phyloP scores from a whole-genome alignment of 768 basidiomycete species.

The Termitomyces heimii region DNA sequence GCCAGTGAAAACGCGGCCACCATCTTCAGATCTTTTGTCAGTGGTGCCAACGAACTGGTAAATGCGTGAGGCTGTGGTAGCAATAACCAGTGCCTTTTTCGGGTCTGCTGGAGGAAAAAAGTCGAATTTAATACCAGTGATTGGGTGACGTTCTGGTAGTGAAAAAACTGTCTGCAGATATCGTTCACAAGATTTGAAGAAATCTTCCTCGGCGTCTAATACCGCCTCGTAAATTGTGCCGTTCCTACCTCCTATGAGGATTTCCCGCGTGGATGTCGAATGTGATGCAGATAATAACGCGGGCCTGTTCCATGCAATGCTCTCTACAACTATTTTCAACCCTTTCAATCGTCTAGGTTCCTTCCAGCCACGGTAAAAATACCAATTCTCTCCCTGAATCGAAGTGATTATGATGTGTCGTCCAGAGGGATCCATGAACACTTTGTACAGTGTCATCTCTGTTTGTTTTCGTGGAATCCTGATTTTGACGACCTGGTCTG shows the following conservation, averaged over 20 bases:
- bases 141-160: slow-evolving; percentile 73
- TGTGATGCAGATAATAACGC: slow-evolving; percentile 57
- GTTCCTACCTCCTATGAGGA: slow-evolving; percentile 80
- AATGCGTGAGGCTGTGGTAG: slow-evolving; percentile 81
- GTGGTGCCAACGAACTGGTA: slow-evolving; percentile 81
- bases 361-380: slow-evolving; percentile 76
- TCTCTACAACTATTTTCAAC: slow-evolving; percentile 85
- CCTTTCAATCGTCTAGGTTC: slow-evolving; percentile 74
- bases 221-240: slow-evolving; percentile 87
- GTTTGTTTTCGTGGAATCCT: slow-evolving; percentile 66
- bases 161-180: slow-evolving; percentile 70
- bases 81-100: slow-evolving; percentile 63
- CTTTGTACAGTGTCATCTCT: slow-evolving; percentile 74
- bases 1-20: slow-evolving; percentile 64
- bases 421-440: slow-evolving; percentile 92
- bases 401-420: slow-evolving; percentile 87
- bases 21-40: slow-evolving; percentile 68
- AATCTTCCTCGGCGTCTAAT: slow-evolving; percentile 86
- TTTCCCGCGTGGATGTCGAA: slow-evolving; percentile 73
- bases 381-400: slow-evolving; percentile 89
- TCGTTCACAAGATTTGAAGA: slow-evolving; percentile 86
- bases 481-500: slow-evolving; percentile 82
- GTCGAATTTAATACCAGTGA: slow-evolving; percentile 84
- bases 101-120: slow-evolving; percentile 61
- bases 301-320: slow-evolving; percentile 86